Base-by-base conservation (phyloP, 176 grass and related monocot species). In the Stipa capillata region DNA sequence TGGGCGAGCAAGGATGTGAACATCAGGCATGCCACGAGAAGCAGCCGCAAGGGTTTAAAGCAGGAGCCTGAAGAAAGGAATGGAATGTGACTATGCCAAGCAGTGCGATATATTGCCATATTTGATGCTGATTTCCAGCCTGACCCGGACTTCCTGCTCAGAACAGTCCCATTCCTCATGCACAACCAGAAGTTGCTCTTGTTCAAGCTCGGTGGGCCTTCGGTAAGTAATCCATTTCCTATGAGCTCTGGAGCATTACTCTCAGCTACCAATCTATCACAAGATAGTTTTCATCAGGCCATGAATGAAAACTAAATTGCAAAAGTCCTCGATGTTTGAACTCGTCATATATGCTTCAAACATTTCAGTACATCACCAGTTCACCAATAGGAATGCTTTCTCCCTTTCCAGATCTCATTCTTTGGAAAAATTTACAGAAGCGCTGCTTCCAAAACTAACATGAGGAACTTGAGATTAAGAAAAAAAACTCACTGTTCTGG, bases 121-220 rank as follows among this genome's bases (percentile, higher is more conserved):
- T 91, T 94, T 87, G 92, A 94, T 74, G 92, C 92, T 40, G 92
- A 91, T 91, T 94, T 94, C 86, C 92, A 94, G 49, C 86, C 92
- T 70, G 89, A 91, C 47, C 27, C 84, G 29, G 83, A 94, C 55
- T 94, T 94, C 69, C 80, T 94, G 23, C 69, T 94, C 50, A 87
- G 44, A 78, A 94, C 89, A 52, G 57, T 91, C 7, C 92, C 92
- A 4, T 94, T 94, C 76, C 84, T 94, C 42, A 1, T 89, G 31
- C 69, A 91, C 60, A 94, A 94, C 79, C 89, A 0, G n/a, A 87
- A 47, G 79, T 94, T 79, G 92, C 86, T 59, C 89, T 94, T 77
- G 92, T 94, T 79, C 92, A 94, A 83, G 89, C 92, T 78, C 86
- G 92, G 55, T 94, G 92, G 92, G 70, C 65, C 40, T 94, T 94